These are phyloP conservation scores for Coprinopsis strossmayeri DNA, from an alignment of 768 basidiomycete species.

Conservation along the genomic window DNA sequence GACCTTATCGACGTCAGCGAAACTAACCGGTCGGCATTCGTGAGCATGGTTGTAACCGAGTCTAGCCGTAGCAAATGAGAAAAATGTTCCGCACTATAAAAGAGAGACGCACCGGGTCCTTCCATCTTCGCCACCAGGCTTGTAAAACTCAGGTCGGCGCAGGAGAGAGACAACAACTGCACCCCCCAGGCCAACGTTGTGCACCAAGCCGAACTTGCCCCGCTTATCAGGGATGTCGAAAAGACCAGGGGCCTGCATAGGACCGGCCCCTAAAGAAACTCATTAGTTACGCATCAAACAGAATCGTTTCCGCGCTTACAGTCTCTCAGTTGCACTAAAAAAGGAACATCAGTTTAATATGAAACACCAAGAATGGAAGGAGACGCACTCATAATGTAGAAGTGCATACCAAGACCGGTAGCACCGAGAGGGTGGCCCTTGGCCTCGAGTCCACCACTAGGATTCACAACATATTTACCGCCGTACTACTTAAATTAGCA, in stretches of 20 bases:
- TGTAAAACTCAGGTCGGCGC: conserved; percentile 72
- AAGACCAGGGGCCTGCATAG: conserved; percentile 73
- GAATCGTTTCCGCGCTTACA: conserved; percentile 38
- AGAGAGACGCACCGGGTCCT: conserved; percentile 42
- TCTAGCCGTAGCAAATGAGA: conserved; percentile 25
- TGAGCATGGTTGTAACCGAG: conserved; percentile 78
- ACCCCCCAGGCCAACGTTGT: conserved; percentile 80
- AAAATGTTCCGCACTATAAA: not conserved
- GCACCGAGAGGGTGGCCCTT: conserved; percentile 85
- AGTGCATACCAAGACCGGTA: conserved; percentile 82
- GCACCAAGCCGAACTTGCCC: conserved; percentile 75
- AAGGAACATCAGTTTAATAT: not conserved
- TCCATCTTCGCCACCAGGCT: conserved; percentile 60
- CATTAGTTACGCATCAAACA: not conserved
- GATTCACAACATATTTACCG: conserved; percentile 80
- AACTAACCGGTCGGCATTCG: conserved; percentile 56
- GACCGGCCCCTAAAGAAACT: conserved; percentile 59
- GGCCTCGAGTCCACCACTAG: conserved; percentile 82
- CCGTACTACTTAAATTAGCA: conserved; percentile 47
- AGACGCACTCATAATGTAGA: conserved; percentile 69
- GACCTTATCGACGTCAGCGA: conserved; percentile 66
- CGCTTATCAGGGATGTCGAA: conserved; percentile 56
- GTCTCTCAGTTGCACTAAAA: conserved; percentile 67
- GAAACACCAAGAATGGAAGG: conserved; percentile 1
- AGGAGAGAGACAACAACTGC: conserved; percentile 74